Evolutionary conservation across 768 basidiomycete genomes (phyloP).

Genomic region (Ephemerocybe angulata): DNA sequence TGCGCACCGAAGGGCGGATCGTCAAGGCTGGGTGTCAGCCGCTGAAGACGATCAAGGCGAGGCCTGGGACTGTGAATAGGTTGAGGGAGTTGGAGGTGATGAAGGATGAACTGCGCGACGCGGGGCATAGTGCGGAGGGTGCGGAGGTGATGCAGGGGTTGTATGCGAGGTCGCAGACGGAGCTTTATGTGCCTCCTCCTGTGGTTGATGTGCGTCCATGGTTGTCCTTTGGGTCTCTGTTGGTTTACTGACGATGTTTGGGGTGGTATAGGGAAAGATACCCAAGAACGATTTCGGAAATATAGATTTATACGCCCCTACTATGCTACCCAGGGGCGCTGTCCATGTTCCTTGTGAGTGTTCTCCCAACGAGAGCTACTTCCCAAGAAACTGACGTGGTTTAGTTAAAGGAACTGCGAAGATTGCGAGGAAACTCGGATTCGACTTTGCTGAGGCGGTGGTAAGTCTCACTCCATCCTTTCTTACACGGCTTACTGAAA

Average conservation of each 20-base stretch:
- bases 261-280: conserved; percentile 67
- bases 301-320: conserved; percentile 91
- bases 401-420: conserved; percentile 85
- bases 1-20: conserved; percentile 73
- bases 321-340: conserved; percentile 89
- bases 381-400: background rate
- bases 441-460: conserved; percentile 94
- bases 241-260: background rate
- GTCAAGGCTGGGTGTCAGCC: conserved; percentile 76
- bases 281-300: conserved; percentile 97
- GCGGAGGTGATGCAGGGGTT: conserved; percentile 77
- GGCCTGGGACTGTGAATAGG: conserved; percentile 75
- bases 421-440: conserved; percentile 79
- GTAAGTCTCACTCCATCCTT: conserved; percentile 47
- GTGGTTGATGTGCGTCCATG: conserved; percentile 68
- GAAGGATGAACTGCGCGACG: conserved; percentile 39
- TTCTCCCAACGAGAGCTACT: background rate
- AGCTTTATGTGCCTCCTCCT: conserved; percentile 72
- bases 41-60: conserved; percentile 84
- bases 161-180: conserved; percentile 83
- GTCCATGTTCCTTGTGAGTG: conserved; percentile 87
- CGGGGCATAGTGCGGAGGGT: conserved; percentile 35
- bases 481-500: background rate
- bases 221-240: background rate
- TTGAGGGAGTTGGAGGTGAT: conserved; percentile 61